Base-by-base conservation (phyloP, 306 rosid genomes). In the Pyrus betulifolia region DNA sequence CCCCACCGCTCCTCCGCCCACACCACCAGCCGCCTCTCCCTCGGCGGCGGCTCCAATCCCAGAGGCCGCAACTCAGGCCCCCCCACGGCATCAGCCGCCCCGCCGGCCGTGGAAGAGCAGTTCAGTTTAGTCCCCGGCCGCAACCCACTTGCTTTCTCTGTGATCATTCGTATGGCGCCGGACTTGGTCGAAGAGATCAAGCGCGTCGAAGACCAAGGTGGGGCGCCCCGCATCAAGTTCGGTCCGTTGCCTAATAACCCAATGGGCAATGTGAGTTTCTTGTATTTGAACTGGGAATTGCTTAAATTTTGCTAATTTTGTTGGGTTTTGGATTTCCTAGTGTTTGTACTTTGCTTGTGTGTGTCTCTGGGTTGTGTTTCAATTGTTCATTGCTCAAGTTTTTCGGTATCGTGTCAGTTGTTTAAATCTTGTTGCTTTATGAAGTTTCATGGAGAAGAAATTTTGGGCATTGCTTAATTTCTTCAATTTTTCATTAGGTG, bases 151-250 rank as follows among this genome's bases (percentile, higher is more conserved):
- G 90, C 93, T 13, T 95, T 92, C 83, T 86, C 89, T 11, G 89
- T 92, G 97, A 90, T 92, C 75, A 95, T 95, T 70, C 81, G 88
- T 38, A 80, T 95, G 42, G 92, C 88, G 10, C 99, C 99, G 3
- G 90, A 92, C 83, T 87, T 92, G 81, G 90, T 91, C 15, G 97
- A 95, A 27, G 97, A 92, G 93, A 92, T 95, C 96, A 92, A 80
- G 88, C 99, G 99, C 77, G 85, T 87, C 64, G 99, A 95, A 76
- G 85, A 93, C 58, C 91, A 84, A 58, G 97, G 92, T 49, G 97
- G 97, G 28, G 84, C 85, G 74, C 86, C 99, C 45, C 86, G 93
- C 38, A 85, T 95, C 85, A 95, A 95, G 78, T 95, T 90, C 74
- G 97, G 85, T 42, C 40, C 92, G 28, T 46, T 83, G 18, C 89